Conservation (phyloP, 1,139 yeast species). For the Suhomyces yuchorum region DNA sequence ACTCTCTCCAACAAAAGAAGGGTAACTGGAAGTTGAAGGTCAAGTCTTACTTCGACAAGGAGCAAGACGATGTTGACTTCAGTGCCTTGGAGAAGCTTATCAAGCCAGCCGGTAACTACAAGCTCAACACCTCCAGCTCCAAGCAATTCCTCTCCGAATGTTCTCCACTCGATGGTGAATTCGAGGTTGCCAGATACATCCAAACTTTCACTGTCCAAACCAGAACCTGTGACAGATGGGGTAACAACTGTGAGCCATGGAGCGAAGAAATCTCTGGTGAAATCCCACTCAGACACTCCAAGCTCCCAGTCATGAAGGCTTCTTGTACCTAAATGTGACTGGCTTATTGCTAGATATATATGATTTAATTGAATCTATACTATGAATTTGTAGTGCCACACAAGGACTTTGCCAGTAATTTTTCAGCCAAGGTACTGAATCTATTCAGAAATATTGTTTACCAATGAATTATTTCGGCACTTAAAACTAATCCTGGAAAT, state of each 20-base stretch:
- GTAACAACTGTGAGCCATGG: slow-evolving; percentile 1
- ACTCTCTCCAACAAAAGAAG: not conserved
- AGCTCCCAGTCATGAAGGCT: not conserved
- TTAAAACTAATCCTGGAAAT: too few relatives aligned
- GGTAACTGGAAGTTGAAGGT: not conserved
- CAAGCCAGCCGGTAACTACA: not conserved
- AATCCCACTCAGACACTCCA: slow-evolving; percentile 1
- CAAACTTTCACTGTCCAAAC: slow-evolving; percentile 1
- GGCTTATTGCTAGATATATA: not conserved
- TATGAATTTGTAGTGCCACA: not conserved
- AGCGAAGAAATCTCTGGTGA: not conserved
- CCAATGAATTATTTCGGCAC: too few relatives aligned
- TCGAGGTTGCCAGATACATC: not conserved
- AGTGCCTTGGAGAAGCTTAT: not conserved
- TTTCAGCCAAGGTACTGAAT: too few relatives aligned
- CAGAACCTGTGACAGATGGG: not conserved
- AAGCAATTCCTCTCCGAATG: not conserved
- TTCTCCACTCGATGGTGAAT: not conserved
- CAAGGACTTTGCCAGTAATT: too few relatives aligned
- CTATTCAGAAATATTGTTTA: too few relatives aligned
- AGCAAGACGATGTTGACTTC: not conserved
- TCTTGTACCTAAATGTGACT: not conserved
- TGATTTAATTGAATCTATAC: not conserved
- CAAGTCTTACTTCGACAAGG: not conserved
- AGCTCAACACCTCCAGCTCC: not conserved